phyloP scores from a whole-genome alignment of 768 basidiomycete genomes.

The Suillus subluteus region DNA sequence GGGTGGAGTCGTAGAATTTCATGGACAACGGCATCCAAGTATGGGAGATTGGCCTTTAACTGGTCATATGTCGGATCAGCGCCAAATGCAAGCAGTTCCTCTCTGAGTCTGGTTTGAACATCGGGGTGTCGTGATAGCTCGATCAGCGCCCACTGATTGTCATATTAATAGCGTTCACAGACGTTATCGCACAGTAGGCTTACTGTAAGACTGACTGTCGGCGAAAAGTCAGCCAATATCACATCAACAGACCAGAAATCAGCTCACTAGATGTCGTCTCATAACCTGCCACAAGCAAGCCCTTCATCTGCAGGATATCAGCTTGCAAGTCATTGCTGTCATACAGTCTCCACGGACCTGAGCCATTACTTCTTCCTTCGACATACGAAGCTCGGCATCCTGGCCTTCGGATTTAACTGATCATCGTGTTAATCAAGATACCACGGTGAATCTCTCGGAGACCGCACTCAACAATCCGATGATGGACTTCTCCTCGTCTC shows the following conservation, averaged over 20 bases:
- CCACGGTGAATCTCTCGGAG: conserved; percentile 19
- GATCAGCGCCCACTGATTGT: conserved; percentile 56
- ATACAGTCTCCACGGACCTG: conserved; percentile 16
- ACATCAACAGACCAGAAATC: not conserved
- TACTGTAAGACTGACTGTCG: conserved; percentile 23
- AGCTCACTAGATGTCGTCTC: conserved; percentile 26
- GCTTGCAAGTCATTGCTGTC: not conserved
- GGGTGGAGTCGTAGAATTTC: conserved; percentile 50
- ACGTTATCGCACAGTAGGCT: not conserved
- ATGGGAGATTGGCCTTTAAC: conserved; percentile 51
- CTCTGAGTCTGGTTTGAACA: conserved; percentile 50
- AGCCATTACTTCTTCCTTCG: conserved; percentile 29
- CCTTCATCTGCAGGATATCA: conserved; percentile 18
- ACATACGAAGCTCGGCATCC: conserved; percentile 28
- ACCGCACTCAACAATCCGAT: conserved; percentile 29
- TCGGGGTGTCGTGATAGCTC: conserved; percentile 51
- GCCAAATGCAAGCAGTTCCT: conserved; percentile 47
- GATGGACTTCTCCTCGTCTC: conserved; percentile 29
- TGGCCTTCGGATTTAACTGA: conserved; percentile 41
- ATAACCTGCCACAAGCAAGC: conserved; percentile 23
- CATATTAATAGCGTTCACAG: not conserved
- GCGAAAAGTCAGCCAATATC: not conserved
- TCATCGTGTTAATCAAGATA: not conserved
- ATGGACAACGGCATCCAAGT: conserved; percentile 53
- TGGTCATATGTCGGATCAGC: conserved; percentile 59